These are phyloP conservation scores for Colletotrichum cuscutae DNA, from an alignment of 2,329 filamentous ascomycete genomes.

Conservation along the genomic window DNA sequence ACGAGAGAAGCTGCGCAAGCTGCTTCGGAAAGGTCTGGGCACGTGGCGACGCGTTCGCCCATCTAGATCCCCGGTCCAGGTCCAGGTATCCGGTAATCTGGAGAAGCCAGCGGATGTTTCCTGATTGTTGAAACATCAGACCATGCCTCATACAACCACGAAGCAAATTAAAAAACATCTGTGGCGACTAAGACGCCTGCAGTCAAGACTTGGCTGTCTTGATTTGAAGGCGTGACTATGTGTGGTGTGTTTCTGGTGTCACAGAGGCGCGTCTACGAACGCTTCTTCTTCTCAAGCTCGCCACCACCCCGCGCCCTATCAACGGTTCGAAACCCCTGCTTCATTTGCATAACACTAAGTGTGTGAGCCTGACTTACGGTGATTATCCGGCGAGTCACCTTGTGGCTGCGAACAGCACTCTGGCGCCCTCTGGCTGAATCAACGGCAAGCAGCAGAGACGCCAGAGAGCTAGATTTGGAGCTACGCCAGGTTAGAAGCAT, in stretches of 20 bases:
- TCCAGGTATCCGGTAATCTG: conserved; percentile 18
- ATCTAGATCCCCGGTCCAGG: not conserved
- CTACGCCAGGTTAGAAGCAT: not conserved
- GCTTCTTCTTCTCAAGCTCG: conserved; percentile 7
- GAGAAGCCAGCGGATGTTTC: conserved; percentile 12
- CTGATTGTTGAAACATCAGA: conserved; percentile 19
- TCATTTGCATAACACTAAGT: not conserved
- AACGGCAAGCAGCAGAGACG: not conserved
- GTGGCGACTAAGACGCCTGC: not conserved
- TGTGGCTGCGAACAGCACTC: conserved; percentile 10
- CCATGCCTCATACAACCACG: conserved; percentile 16
- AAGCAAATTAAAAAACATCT: not conserved
- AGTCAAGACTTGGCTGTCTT: conserved; percentile 14
- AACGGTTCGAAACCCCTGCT: not conserved
- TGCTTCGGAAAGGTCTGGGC: conserved; percentile 1
- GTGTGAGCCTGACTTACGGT: conserved; percentile 24
- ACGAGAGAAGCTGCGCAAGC: not conserved
- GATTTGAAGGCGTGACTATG: not conserved
- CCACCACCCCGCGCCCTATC: conserved; percentile 9
- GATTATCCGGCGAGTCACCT: conserved; percentile 13
- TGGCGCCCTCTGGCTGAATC: conserved; percentile 1
- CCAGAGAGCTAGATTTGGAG: conserved; percentile 9
- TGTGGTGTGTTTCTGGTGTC: conserved; percentile 4
- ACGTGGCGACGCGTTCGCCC: conserved; percentile 17
- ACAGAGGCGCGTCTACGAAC: conserved; percentile 14